Evolutionary conservation across 2,329 filamentous ascomycete species (phyloP).

Genomic region (Penicillium corylophilum): DNA sequence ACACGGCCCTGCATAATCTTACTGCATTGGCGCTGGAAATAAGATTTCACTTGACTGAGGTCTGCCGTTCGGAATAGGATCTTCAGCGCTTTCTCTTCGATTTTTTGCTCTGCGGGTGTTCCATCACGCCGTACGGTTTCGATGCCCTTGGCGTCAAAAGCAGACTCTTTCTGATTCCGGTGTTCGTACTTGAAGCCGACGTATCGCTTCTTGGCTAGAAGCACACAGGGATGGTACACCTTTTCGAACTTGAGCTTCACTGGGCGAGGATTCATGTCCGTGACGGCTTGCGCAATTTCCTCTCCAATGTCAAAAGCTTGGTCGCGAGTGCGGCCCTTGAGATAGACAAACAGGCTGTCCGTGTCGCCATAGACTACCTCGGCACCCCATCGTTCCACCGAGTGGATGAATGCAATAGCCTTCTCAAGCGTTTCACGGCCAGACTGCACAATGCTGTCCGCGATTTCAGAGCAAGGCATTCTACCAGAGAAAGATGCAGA

Average conservation of each 20-base stretch:
- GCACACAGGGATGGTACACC: slow-evolving; percentile 91
- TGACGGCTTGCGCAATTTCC: slow-evolving; percentile 85
- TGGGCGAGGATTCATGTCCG: slow-evolving; percentile 83
- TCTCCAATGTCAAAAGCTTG: slow-evolving; percentile 91
- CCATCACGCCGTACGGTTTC: slow-evolving; percentile 95
- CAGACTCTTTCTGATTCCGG: slow-evolving; percentile 70
- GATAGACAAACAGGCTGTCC: slow-evolving; percentile 86
- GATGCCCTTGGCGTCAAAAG: slow-evolving; percentile 97
- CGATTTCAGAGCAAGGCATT: slow-evolving; percentile 97
- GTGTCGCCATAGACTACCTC: slow-evolving; percentile 99
- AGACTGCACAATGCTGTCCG: slow-evolving; percentile 96
- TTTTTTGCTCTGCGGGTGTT: slow-evolving; percentile 92
- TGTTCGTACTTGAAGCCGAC: slow-evolving; percentile 96
- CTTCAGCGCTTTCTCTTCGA: slow-evolving; percentile 87
- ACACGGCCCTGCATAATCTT: slow-evolving; percentile 91
- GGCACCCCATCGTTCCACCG: slow-evolving; percentile 80
- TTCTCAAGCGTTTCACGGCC: slow-evolving; percentile 92
- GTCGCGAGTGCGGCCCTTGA: slow-evolving; percentile 81
- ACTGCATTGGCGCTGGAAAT: slow-evolving; percentile 84
- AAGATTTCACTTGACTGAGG: slow-evolving; percentile 80
- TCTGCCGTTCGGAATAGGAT: slow-evolving; percentile 88
- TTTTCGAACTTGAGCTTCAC: slow-evolving; percentile 98
- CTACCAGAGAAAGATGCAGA: slow-evolving; percentile 94
- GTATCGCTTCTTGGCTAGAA: slow-evolving; percentile 95
- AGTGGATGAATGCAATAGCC: slow-evolving; percentile 89